Evolutionary conservation across 2,329 filamentous ascomycete species (phyloP).

Genomic region (Coniochaeta sp.): DNA sequence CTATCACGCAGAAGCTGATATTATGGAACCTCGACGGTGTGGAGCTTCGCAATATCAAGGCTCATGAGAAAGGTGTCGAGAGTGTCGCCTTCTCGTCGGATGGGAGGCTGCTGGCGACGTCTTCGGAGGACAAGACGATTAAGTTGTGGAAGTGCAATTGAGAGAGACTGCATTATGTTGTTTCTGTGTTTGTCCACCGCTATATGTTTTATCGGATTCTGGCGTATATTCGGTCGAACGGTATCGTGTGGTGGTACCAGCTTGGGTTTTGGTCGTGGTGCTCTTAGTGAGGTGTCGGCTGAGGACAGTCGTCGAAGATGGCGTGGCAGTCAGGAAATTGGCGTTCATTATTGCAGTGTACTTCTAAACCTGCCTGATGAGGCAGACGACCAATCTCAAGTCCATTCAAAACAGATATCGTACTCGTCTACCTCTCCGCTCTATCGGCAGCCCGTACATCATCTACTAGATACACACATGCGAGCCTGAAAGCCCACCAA

Average conservation of each 20-base stretch:
- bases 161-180: not conserved
- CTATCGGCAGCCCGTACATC: not conserved
- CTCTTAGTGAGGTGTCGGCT: too few species aligned
- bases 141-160: not conserved
- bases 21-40: not conserved
- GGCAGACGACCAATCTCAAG: not conserved
- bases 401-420: not conserved
- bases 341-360: too few species aligned
- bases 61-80: not conserved
- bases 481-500: too few species aligned
- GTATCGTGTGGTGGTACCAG: not conserved
- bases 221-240: too few species aligned
- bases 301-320: too few species aligned
- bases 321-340: too few species aligned
- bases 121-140: not conserved
- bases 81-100: not conserved
- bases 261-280: not conserved
- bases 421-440: not conserved
- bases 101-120: not conserved
- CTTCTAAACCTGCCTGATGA: too few species aligned
- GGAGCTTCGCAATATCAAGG: not conserved
- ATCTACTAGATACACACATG: not conserved
- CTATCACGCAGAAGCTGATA: not conserved
- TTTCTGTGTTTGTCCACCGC: too few species aligned
- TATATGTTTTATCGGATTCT: too few species aligned